Conservation (phyloP, 1,284 basidiomycete species). For the Fomes fomentarius region DNA sequence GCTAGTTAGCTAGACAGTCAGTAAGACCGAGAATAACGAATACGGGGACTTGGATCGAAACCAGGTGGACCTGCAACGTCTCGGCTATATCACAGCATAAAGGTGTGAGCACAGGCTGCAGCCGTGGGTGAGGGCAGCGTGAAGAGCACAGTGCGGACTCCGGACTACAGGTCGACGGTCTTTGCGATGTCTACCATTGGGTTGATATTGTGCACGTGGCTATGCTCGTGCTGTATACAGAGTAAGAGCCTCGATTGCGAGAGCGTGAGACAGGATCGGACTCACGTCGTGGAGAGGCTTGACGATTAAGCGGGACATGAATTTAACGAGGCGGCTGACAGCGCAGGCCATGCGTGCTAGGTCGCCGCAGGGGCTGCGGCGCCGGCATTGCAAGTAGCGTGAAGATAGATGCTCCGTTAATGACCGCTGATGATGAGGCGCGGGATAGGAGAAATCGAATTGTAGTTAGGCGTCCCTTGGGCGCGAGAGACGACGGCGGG, state of each 20-base stretch:
- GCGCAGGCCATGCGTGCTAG: conserved; percentile 53
- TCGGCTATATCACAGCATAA: too few relatives aligned
- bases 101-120: too few relatives aligned
- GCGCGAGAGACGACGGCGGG: too few relatives aligned
- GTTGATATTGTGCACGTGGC: not conserved
- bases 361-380: conserved; percentile 62
- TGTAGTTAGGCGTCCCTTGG: too few relatives aligned
- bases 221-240: conserved; percentile 18
- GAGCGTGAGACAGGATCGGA: not conserved
- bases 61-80: not conserved
- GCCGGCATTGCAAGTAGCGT: conserved; percentile 67
- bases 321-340: conserved; percentile 63
- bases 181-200: not conserved
- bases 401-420: too few relatives aligned
- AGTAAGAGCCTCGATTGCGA: too few relatives aligned
- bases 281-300: conserved; percentile 40
- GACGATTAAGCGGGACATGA: conserved; percentile 60
- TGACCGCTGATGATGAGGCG: too few relatives aligned
- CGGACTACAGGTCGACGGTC: conserved; percentile 7
- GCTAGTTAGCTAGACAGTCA: too few relatives aligned
- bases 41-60: not conserved
- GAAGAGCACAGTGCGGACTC: not conserved
- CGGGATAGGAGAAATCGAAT: too few relatives aligned
- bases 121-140: not conserved
- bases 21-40: conserved; percentile 8